phyloP scores from a whole-genome alignment of 176 grass and related monocot species.

The Pontederia paniculata region DNA sequence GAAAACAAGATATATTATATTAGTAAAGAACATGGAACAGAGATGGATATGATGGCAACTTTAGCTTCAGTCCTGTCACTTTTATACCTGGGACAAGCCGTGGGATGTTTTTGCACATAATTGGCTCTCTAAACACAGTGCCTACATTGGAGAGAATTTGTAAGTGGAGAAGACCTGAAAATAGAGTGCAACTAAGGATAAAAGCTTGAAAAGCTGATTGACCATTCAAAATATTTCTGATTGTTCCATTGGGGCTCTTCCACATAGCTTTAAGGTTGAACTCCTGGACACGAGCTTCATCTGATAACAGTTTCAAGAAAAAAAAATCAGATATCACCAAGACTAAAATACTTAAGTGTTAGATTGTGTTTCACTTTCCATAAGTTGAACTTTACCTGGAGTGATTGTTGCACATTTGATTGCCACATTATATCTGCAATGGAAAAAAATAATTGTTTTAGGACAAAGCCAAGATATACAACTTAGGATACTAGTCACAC shows the following conservation, averaged over 20 bases:
- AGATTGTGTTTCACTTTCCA: background rate
- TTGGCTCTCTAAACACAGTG: conserved; percentile 95
- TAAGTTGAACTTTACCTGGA: conserved; percentile 42
- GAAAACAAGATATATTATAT: conserved; percentile 18
- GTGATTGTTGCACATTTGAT: conserved; percentile 98
- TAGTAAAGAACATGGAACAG: conserved; percentile 16
- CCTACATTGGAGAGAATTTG: conserved; percentile 30
- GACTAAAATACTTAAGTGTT: background rate
- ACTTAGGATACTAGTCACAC: background rate
- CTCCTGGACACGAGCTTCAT: conserved; percentile 76
- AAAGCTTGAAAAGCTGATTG: background rate
- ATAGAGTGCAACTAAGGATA: background rate
- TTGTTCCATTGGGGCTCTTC: conserved; percentile 94
- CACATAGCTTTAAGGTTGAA: conserved; percentile 88
- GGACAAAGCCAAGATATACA: background rate
- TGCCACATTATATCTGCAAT: conserved; percentile 82
- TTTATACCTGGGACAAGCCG: conserved; percentile 79
- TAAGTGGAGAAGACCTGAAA: background rate
- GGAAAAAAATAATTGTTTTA: background rate
- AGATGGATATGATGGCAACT: conserved; percentile 1
- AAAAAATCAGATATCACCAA: background rate
- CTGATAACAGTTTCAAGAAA: conserved; percentile 34
- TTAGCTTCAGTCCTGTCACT: conserved; percentile 1
- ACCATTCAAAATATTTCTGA: conserved; percentile 95
- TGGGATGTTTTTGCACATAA: conserved; percentile 93